Evolutionary conservation across 352 stramenopile genomes (phyloP), one percentile per base, ranked within the genome.

Genomic region (Phytopythium vexans): DNA sequence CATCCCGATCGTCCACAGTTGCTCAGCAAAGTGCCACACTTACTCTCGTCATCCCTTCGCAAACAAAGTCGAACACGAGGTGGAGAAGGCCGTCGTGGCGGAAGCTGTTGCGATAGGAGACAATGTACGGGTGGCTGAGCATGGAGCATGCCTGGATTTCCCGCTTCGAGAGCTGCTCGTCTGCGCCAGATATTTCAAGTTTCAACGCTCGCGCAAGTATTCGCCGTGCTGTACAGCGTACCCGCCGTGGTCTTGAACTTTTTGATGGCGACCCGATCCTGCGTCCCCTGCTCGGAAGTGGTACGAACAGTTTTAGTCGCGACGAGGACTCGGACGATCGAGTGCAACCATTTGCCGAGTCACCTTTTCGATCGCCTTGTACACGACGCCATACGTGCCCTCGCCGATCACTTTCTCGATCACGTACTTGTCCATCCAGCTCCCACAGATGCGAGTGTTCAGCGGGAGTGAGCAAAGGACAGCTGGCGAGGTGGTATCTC

Each of bases 141-240:
- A 91, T 93, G 14, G 83, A 89, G 46, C 80, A 91, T 21, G 77
- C 79, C 50, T 91, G 83, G 50, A 93, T 80, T 62, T 93, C 83
- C 27, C 83, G 77, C 63, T 84, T 89, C 0, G 81, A 90, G 31
- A 91, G 54, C 46, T 86, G 72, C 37, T 93, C 81, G 58, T 90
- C 82, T 89, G 35, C 21, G 16, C 4, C 6, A 45, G 10, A 5
- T 12, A 37, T n/a, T 10, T 6, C 35, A n/a, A 46, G 35, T 12
- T n/a, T 15, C 16, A 35, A 11, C 34, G 15, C 14, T 41, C 8
- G 16, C 4, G 6, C 12, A 32, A 27, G 35, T 40, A 38, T 8
- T 46, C 6, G 9, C 14, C 4, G 38, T 34, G 37, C 3, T 1
- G 0, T 41, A 11, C 6, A 35, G 43, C 44, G 7, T 66, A 86